A percentile compares a stretch with the other conserved stretches of the same genome.
Evolutionary conservation across 2,329 filamentous ascomycete species (phyloP).

Genomic region (Diaporthe australafricana): DNA sequence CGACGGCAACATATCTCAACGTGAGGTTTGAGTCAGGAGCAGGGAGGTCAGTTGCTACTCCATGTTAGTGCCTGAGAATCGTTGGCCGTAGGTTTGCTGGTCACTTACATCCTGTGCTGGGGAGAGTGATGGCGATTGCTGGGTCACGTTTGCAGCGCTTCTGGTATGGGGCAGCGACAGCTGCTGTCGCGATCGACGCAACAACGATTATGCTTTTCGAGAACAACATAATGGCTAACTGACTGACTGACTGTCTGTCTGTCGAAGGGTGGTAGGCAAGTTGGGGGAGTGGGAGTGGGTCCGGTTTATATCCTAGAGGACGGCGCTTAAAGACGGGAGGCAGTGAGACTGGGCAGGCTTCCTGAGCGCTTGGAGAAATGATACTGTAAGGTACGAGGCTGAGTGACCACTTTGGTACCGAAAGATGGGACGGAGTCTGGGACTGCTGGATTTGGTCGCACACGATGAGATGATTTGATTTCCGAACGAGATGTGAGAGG

Average conservation of each 20-base stretch:
- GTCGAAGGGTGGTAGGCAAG: not conserved
- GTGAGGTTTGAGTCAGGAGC: conserved; percentile 50
- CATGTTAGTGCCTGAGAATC: not conserved
- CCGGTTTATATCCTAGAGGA: conserved; percentile 21
- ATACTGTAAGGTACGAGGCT: not conserved
- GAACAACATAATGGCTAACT: conserved; percentile 28
- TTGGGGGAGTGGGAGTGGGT: not conserved
- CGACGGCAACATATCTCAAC: conserved; percentile 68
- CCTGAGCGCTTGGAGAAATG: conserved; percentile 29
- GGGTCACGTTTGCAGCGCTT: conserved; percentile 32
- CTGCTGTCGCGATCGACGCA: conserved; percentile 29
- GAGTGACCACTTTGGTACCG: not conserved
- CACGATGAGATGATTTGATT: not conserved
- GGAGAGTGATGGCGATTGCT: conserved; percentile 49
- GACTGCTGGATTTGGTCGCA: conserved; percentile 3
- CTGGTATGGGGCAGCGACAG: conserved; percentile 31
- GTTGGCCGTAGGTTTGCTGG: too few species aligned
- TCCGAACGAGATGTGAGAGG: not conserved
- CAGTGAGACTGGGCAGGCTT: conserved; percentile 8
- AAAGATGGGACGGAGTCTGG: conserved; percentile 1
- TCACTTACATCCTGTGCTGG: conserved; percentile 51
- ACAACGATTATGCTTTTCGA: conserved; percentile 17
- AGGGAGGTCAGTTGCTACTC: conserved; percentile 57
- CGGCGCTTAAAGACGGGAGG: conserved; percentile 17
- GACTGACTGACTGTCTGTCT: not conserved